Percentiles rank a stretch among this genome's conserved stretches.
phyloP scores from a whole-genome alignment of 805 yeast genomes.

The Kodamaea neixiangensis region DNA sequence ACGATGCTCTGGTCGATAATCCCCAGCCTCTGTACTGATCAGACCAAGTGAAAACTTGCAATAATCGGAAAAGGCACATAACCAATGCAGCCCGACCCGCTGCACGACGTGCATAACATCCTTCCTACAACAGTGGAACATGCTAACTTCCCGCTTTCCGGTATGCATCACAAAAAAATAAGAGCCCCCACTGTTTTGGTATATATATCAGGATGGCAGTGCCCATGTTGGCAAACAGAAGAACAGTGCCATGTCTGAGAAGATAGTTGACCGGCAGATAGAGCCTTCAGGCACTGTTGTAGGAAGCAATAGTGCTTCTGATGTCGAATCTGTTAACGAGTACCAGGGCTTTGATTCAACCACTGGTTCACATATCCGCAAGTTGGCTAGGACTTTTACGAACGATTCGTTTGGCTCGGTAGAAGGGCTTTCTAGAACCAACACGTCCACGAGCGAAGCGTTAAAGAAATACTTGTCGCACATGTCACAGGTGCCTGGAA shows the following conservation, averaged over 20 bases:
- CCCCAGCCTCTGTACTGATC: too few relatives aligned
- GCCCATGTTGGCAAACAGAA: too few relatives aligned
- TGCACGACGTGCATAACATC: too few relatives aligned
- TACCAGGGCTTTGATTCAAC: slow-evolving; percentile 16
- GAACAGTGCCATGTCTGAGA: slow-evolving; percentile 2
- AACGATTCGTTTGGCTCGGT: slow-evolving; percentile 11
- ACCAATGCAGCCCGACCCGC: too few relatives aligned
- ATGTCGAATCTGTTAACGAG: slow-evolving; percentile 13
- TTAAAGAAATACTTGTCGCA: slow-evolving; percentile 44
- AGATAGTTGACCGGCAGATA: neutral
- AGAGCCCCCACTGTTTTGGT: neutral
- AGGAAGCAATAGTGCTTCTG: slow-evolving; percentile 10
- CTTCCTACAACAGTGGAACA: too few relatives aligned
- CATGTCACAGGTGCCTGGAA: slow-evolving; percentile 56
- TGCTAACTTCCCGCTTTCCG: too few relatives aligned
- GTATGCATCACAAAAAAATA: neutral
- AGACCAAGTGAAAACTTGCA: too few relatives aligned
- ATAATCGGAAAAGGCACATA: too few relatives aligned
- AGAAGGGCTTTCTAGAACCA: slow-evolving; percentile 13
- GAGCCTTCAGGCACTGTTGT: neutral
- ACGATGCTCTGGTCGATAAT: too few relatives aligned
- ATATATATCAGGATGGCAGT: too few relatives aligned
- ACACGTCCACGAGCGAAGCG: slow-evolving; percentile 22
- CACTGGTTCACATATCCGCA: slow-evolving; percentile 18
- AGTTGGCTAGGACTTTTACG: slow-evolving; percentile 28